Conservation (phyloP, 306 rosid genomes). For the Fragaria iinumae region DNA sequence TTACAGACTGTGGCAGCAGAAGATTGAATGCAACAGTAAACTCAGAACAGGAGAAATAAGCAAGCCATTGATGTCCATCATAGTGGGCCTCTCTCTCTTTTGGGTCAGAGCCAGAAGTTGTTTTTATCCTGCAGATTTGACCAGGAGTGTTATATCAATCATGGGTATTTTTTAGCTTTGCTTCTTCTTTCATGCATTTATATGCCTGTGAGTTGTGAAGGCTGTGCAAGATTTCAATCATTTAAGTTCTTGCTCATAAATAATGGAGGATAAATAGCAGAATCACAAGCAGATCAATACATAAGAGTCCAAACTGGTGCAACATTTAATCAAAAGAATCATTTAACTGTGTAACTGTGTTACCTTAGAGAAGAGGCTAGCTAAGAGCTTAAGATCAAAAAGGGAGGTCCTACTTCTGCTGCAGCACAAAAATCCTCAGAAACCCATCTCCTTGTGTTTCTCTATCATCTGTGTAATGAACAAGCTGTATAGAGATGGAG, state of each 20-base stretch:
- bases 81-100: slow-evolving; percentile 11
- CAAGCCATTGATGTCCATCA: slow-evolving; percentile 17
- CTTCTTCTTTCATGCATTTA: slow-evolving; percentile 9
- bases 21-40: slow-evolving; percentile 39
- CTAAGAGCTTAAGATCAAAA: neutral
- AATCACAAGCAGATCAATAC: neutral
- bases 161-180: neutral
- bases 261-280: slow-evolving; percentile 10
- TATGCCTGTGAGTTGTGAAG: neutral
- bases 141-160: slow-evolving; percentile 8
- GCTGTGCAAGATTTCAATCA: slow-evolving; percentile 2
- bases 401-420: slow-evolving; percentile 5
- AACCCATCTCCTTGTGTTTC: neutral
- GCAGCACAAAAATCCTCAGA: slow-evolving; percentile 11
- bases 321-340: neutral
- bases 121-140: slow-evolving; percentile 23
- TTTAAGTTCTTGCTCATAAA: neutral
- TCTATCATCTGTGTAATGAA: slow-evolving; percentile 27
- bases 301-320: slow-evolving; percentile 4
- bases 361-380: slow-evolving; percentile 13
- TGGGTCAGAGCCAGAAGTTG: slow-evolving; percentile 1
- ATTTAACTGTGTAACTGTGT: neutral
- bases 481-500: slow-evolving; percentile 24
- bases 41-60: slow-evolving; percentile 9
- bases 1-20: slow-evolving; percentile 25